phyloP scores from a whole-genome alignment of 306 rosid genomes.

The Prinsepia uniflora region DNA sequence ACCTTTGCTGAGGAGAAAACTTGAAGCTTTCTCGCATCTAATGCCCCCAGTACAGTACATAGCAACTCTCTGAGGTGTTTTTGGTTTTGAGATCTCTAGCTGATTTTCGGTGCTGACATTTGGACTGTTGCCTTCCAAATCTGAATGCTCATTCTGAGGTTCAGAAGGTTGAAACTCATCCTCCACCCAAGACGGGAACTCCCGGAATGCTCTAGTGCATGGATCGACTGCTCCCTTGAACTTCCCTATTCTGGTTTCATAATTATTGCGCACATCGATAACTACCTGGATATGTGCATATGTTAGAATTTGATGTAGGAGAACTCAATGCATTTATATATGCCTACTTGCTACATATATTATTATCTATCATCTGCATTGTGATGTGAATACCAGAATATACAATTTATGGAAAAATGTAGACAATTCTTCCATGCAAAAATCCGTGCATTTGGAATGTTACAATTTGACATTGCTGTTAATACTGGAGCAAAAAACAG shows the following conservation, averaged over 20 bases:
- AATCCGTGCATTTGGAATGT: background rate
- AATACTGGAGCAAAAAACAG: background rate
- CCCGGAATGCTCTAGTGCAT: constrained; percentile 67
- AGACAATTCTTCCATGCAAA: background rate
- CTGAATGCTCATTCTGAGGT: constrained; percentile 24
- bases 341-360: background rate
- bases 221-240: constrained; percentile 95
- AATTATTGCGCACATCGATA: constrained; percentile 82
- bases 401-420: background rate
- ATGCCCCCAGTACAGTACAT: constrained; percentile 99
- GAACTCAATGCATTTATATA: background rate
- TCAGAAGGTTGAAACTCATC: constrained; percentile 47
- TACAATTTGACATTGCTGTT: background rate
- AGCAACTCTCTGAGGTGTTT: constrained; percentile 66
- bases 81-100: constrained; percentile 32
- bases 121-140: constrained; percentile 28
- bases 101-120: constrained; percentile 31
- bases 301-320: constrained; percentile 3
- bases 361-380: background rate
- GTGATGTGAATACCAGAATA: background rate
- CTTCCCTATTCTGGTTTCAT: constrained; percentile 91
- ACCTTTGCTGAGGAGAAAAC: constrained; percentile 84
- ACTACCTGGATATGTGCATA: constrained; percentile 55
- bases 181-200: constrained; percentile 89
- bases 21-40: constrained; percentile 95